Base-by-base conservation (phyloP, 306 rosid genomes). In the Vigna trinervia region DNA sequence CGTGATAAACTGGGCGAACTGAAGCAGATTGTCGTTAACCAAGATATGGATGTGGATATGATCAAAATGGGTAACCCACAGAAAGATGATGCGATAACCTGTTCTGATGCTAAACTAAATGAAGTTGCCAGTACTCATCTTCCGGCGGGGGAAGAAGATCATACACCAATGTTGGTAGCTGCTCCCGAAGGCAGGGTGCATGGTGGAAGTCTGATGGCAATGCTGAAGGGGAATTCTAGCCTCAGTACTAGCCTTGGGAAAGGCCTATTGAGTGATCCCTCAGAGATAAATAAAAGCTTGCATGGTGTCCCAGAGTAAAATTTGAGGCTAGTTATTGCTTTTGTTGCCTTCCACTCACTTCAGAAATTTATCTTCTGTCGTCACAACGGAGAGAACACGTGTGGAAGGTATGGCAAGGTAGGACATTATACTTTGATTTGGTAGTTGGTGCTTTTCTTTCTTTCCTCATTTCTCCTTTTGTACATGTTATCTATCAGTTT, bases 171-270 rank as follows among this genome's bases (percentile, higher is more conserved):
- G 28, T 71, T 86, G 0, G 87, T 56, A 51, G 64, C 79, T 3
- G 64, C 74, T 82, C 89, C 93, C 14, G 98, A 93, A 87, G 98
- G 98, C 69, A 87, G 98, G 83, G 98, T 93, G 69, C 97, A 93
- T 69, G 98, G 98, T 6, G 98, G 98, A 74, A 89, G 97, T 82
- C 76, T 91, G 82, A 76, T 91, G 91, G 91, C 96, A 34, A 54
- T 87, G 91, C 87, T 91, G 67, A 71, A 81, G 1, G 82, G 77
- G 41, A 60, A 82, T 74, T 87, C 91, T 30, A 84, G 81, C 19
- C 22, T 66, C 2, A 81, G 85, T 74, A 34, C 88, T 63, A 89
- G 87, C 83, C 47, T 75, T 34, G 65, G 63, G 32, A 75, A 67
- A 62, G 84, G 73, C 56, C 69, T 81, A 7, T 77, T 53, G 11